Conservation (phyloP, 2,329 filamentous ascomycete species). For the Aspergillus bombycis region DNA sequence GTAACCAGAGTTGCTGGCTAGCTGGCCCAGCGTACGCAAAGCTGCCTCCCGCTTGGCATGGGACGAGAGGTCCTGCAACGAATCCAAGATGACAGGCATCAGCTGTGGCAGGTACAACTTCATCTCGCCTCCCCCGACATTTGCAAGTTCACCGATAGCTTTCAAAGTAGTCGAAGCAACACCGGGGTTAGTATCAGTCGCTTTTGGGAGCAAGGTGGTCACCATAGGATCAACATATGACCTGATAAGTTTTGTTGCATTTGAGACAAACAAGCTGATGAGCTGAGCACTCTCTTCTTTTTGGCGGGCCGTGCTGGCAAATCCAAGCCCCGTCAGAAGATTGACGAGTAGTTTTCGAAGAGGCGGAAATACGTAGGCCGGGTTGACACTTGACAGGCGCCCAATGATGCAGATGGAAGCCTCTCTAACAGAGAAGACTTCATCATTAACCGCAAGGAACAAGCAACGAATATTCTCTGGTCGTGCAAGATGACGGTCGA, state of each 20-base stretch:
- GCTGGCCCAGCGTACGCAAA: conserved; percentile 83
- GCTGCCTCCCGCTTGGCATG: conserved; percentile 88
- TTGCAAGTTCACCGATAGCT: conserved; percentile 90
- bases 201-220: conserved; percentile 89
- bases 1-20: conserved; percentile 95
- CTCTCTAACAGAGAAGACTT: conserved; percentile 88
- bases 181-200: conserved; percentile 78
- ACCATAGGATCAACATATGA: conserved; percentile 98
- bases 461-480: conserved; percentile 95
- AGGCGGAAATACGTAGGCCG: conserved; percentile 95
- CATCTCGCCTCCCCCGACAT: conserved; percentile 93
- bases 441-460: conserved; percentile 94
- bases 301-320: conserved; percentile 88
- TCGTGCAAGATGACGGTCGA: conserved; percentile 94
- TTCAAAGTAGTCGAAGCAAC: conserved; percentile 95
- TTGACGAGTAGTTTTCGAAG: conserved; percentile 94
- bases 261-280: conserved; percentile 87
- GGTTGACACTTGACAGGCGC: conserved; percentile 85
- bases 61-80: conserved; percentile 91
- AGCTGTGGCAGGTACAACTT: conserved; percentile 84
- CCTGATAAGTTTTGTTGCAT: conserved; percentile 89
- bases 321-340: conserved; percentile 92
- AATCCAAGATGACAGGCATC: conserved; percentile 94
- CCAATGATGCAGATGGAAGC: conserved; percentile 96
- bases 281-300: conserved; percentile 96